Evolutionary conservation across 306 rosid species (phyloP), one percentile per base, ranked within the genome.

Genomic region (Lagenaria siceraria): DNA sequence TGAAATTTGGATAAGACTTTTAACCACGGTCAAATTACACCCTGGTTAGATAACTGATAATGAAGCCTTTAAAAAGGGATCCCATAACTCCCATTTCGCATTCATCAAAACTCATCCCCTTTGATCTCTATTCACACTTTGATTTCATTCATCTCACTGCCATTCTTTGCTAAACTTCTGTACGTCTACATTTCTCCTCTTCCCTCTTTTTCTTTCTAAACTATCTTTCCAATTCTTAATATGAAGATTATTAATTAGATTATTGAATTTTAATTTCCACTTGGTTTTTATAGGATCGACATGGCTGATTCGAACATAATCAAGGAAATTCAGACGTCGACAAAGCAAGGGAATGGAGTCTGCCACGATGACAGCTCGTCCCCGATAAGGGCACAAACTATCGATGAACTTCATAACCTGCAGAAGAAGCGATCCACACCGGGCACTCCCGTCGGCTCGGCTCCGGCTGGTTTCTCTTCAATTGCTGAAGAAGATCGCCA

Each of bases 351-450:
- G 56, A 80, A 66, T 18, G 65, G n/a, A 11, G 77, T 90, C 11
- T 94, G 97, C 83, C 97, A 94, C 71, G 97, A 94, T 29, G 97
- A 83, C 81, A 90, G 91, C 75, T 74, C 61, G 52, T 74, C 94
- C 0, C 81, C 98, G 9, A 93, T 94, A 83, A 94, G 82, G 70
- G 98, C 94, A 33, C 82, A 90, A 61, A 94, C 97, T 8, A 91
- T 91, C n/a, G 97, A 94, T 22, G 96, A 94, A 80, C 96, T 94
- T 54, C 98, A 94, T 52, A 85, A 82, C 10, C 83, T 94, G 10
- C 98, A 94, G 85, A 86, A 63, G 89, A 94, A 94, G 76, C 87
- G 66, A 78, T 94, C 98, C 0, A 84, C 90, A 8, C 97, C 98
- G 2, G 63, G 83, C 54, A 91, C 97, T 1, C 98, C 97, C 8